Conservation (phyloP, 1,284 basidiomycete species). For the Xerocomus nothofagi region DNA sequence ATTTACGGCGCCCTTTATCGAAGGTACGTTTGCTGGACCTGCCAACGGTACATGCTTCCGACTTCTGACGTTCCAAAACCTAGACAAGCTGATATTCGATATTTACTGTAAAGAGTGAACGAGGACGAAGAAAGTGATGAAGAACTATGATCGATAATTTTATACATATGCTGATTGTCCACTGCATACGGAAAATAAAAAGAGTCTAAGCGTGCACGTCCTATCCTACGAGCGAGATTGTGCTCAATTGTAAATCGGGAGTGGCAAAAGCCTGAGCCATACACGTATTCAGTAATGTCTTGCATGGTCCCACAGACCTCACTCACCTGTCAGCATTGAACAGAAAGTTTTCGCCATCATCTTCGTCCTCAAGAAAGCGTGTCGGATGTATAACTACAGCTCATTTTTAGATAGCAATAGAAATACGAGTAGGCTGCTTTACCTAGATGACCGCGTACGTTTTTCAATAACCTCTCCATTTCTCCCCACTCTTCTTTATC, state of each 20-base stretch:
- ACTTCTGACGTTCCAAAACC: not conserved
- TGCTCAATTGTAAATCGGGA: slow-evolving; percentile 55
- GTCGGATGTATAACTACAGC: slow-evolving; percentile 74
- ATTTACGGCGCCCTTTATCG: slow-evolving; percentile 11
- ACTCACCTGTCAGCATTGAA: slow-evolving; percentile 82
- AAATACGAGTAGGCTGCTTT: slow-evolving; percentile 24
- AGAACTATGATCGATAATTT: slow-evolving; percentile 1
- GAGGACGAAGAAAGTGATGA: not conserved
- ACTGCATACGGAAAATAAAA: slow-evolving; percentile 1
- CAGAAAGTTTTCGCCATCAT: slow-evolving; percentile 85
- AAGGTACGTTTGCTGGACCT: slow-evolving; percentile 18
- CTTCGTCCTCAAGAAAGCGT: slow-evolving; percentile 85
- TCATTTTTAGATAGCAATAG: not conserved
- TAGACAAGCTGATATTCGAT: slow-evolving; percentile 30
- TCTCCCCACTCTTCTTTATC: slow-evolving; percentile 82
- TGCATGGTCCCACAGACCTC: not conserved
- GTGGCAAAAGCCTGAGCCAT: slow-evolving; percentile 44
- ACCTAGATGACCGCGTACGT: slow-evolving; percentile 86
- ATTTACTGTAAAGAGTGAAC: slow-evolving; percentile 16
- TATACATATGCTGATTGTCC: slow-evolving; percentile 7
- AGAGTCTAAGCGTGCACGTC: not conserved
- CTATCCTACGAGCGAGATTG: not conserved
- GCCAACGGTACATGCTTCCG: not conserved
- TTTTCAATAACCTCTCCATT: slow-evolving; percentile 80
- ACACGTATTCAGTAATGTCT: slow-evolving; percentile 4